phyloP scores from a whole-genome alignment of 345 rosid species.

The Conringia planisiliqua region DNA sequence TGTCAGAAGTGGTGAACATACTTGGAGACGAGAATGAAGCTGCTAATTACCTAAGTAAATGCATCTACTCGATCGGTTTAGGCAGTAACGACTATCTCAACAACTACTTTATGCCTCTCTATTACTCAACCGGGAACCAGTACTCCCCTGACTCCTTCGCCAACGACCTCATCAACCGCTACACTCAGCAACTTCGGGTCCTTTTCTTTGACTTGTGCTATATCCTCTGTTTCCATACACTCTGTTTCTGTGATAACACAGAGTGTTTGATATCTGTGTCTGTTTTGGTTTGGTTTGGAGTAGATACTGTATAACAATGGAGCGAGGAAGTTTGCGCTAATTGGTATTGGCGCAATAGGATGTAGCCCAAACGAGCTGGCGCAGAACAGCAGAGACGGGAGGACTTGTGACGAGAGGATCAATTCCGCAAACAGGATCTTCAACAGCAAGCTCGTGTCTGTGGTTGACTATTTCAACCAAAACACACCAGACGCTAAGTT shows the following conservation, averaged over 20 bases:
- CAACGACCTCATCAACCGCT: slow-evolving; percentile 51
- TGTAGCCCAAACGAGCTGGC: slow-evolving; percentile 86
- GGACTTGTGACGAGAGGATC: slow-evolving; percentile 58
- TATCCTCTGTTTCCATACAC: not conserved
- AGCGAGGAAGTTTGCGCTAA: slow-evolving; percentile 76
- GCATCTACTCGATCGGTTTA: slow-evolving; percentile 67
- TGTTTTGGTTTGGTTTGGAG: not conserved
- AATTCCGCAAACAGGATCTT: slow-evolving; percentile 71
- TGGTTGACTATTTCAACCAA: slow-evolving; percentile 62
- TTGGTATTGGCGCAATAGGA: slow-evolving; percentile 82
- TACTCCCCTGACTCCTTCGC: slow-evolving; percentile 66
- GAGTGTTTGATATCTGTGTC: not conserved
- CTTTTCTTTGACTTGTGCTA: not conserved
- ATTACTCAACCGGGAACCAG: slow-evolving; percentile 50
- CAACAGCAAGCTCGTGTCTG: slow-evolving; percentile 61
- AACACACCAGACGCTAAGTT: slow-evolving; percentile 55
- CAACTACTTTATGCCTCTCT: slow-evolving; percentile 79
- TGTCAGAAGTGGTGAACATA: slow-evolving; percentile 50
- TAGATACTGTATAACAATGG: slow-evolving; percentile 70
- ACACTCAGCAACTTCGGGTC: slow-evolving; percentile 62
- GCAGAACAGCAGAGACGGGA: slow-evolving; percentile 61
- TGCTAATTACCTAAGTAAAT: slow-evolving; percentile 55
- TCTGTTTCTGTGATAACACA: not conserved
- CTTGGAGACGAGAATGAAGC: slow-evolving; percentile 60
- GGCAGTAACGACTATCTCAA: slow-evolving; percentile 97